A percentile compares a stretch with the other conserved stretches of the same genome.
Evolutionary conservation across 805 yeast genomes (phyloP).

Genomic region (Ogataea nitratoaversa): DNA sequence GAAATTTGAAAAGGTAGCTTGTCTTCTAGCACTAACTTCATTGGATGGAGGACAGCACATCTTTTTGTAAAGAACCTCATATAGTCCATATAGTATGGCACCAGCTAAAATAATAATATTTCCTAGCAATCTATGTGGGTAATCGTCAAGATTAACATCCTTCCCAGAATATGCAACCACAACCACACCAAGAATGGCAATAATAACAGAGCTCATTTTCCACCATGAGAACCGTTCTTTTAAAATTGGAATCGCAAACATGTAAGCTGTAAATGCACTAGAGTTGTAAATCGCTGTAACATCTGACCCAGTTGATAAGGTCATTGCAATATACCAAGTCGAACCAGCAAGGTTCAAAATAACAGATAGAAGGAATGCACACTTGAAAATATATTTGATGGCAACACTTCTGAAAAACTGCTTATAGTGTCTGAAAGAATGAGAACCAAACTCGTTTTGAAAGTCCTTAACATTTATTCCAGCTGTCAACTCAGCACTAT

Average conservation of each 20-base stretch:
- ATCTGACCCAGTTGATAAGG: slow-evolving; percentile 75
- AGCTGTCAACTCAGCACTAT: slow-evolving; percentile 33
- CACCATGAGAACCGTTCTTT: slow-evolving; percentile 59
- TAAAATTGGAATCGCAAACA: slow-evolving; percentile 74
- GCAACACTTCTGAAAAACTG: slow-evolving; percentile 43
- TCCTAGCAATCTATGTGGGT: slow-evolving; percentile 64
- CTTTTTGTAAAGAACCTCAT: slow-evolving; percentile 79
- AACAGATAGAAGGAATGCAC: slow-evolving; percentile 43
- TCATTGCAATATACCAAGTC: slow-evolving; percentile 84
- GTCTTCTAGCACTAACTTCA: slow-evolving; percentile 57
- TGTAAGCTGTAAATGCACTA: slow-evolving; percentile 83
- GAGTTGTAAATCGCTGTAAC: slow-evolving; percentile 90
- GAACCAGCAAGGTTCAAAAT: slow-evolving; percentile 72
- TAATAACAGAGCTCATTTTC: slow-evolving; percentile 62
- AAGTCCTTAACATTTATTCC: slow-evolving; percentile 27
- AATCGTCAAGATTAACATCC: slow-evolving; percentile 20
- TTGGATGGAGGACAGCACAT: slow-evolving; percentile 69
- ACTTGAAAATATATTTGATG: slow-evolving; percentile 41
- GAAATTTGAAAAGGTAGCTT: slow-evolving; percentile 77
- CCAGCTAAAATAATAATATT: slow-evolving; percentile 69
- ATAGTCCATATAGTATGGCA: slow-evolving; percentile 73
- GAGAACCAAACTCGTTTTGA: slow-evolving; percentile 28
- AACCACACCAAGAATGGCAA: slow-evolving; percentile 73
- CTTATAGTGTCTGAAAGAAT: slow-evolving; percentile 22
- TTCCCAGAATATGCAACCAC: slow-evolving; percentile 68